Base-by-base conservation (phyloP, 148 eudicot species). In the Talinum fruticosum region DNA sequence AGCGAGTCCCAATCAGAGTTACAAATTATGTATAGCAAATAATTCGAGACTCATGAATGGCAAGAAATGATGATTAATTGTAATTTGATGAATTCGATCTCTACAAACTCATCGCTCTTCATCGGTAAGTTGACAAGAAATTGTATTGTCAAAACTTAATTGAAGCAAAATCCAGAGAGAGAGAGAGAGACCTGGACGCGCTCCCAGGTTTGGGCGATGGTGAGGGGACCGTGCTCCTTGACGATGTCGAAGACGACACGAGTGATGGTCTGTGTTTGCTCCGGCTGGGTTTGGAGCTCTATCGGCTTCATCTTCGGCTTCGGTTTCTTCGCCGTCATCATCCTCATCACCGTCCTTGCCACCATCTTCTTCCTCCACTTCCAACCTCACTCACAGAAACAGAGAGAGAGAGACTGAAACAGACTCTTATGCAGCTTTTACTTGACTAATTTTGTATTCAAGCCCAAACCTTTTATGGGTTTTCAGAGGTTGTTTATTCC, bases 191-290 rank as follows among this genome's bases (percentile, higher is more conserved):
- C 98, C 93, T 94, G 84, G 38, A 94, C 86, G 29, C 86, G 90
- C 4, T 88, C 89, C 97, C 98, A 94, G 30, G 96, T 88, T 59
- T 94, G 92, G 8, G 92, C 89, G 21, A 94, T 79, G 76, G 92
- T 83, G 73, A 94, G 92, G 72, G 97, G 98, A 33, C 97, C 98
- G 66, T 94, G 97, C 45, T 94, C 96, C 87, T 89, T 94, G 51
- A 94, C 75, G 66, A 92, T 85, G 51, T 92, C 94, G 51, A 94
- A 94, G 62, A 94, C 86, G 19, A 79, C 84, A 49, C 97, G 86
- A 4, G 96, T 94, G 35, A 90, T 92, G 1, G 97, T 94, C 83
- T 90, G 97, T 26, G 92, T 92, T 75, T 92, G 94, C 84, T 94
- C 94, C 0, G 93, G 98, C 51, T 92, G 90, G 5, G 87, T 80